Base-by-base conservation (phyloP, 2,329 filamentous ascomycete genomes). In the Fusarium marasasianum region DNA sequence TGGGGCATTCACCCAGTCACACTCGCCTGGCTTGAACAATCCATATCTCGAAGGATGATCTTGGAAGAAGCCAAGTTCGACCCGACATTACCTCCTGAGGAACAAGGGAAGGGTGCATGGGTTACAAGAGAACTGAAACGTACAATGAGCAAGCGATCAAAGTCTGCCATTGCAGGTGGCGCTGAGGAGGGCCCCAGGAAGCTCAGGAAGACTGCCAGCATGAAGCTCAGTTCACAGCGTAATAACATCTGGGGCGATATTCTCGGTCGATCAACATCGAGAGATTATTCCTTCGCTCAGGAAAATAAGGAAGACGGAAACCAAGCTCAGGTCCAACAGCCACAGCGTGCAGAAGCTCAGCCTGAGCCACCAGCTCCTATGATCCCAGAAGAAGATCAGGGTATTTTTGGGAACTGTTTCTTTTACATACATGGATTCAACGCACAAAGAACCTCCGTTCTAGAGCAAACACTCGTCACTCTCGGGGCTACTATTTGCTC, bases 241-340 rank as follows among this genome's bases (percentile, higher is more conserved):
- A 91, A 95, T 77, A 91, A 90, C 35, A 88, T 98, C n/a, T 98
- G 96, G 96, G 92, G 92, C 10, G 94, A 97, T 77, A 97, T 99
- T 67, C 88, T 96, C 31, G 91, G 91, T 15, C 76, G 63, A 80
- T 76, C 82, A 29, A 79, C 77, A 18, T 82, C 82, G 4, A 80
- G 79, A 50, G 81, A 83, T 44, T 79, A 80, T 66, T 82, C 82
- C 0, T 80, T 82, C 51, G 77, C 75, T 31, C 68, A 76, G 20
- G 79, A 80, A 11, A 67, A 69, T 4, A 70, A 72, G 14, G 64
- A 51, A 29, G 62, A 61, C 29, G 45, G 51, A 29, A 65, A 71
- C 12, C 54, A 57, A n/a, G 54, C 44, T 37, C 63, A 68, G 41
- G 20, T 62, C 35, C 55, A 68, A 64, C 69, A 62, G n/a, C 54